Evolutionary conservation across 2,329 filamentous ascomycete species (phyloP).

Genomic region (Colletotrichum noveboracense): DNA sequence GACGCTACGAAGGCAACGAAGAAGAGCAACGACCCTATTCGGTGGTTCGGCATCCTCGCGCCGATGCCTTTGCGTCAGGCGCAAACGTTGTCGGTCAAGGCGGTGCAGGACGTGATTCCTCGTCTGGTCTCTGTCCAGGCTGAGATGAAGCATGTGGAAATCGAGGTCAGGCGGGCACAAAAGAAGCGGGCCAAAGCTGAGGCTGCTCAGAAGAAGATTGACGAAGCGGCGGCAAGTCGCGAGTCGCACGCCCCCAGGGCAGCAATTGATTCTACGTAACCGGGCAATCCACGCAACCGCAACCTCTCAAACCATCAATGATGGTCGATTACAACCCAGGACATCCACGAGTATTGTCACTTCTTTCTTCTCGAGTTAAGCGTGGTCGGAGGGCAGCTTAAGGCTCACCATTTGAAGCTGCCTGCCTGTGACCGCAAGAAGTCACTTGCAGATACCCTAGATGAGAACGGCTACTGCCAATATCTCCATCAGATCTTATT

Average conservation of each 20-base stretch:
- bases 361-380: slow-evolving; percentile 53
- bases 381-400: slow-evolving; percentile 55
- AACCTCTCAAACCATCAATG: neutral
- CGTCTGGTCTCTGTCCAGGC: slow-evolving; percentile 60
- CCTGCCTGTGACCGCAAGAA: slow-evolving; percentile 59
- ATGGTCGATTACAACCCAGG: slow-evolving; percentile 31
- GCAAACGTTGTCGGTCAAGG: slow-evolving; percentile 61
- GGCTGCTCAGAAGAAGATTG: slow-evolving; percentile 35
- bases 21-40: slow-evolving; percentile 56
- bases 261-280: neutral
- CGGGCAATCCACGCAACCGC: neutral
- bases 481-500: slow-evolving; percentile 51
- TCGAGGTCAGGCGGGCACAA: slow-evolving; percentile 67
- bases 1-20: neutral
- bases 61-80: slow-evolving; percentile 60
- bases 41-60: slow-evolving; percentile 61
- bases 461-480: slow-evolving; percentile 57
- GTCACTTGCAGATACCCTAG: slow-evolving; percentile 53
- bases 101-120: slow-evolving; percentile 63
- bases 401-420: slow-evolving; percentile 48
- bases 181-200: slow-evolving; percentile 59
- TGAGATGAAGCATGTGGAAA: slow-evolving; percentile 70
- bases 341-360: slow-evolving; percentile 56
- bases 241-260: neutral
- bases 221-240: neutral